A percentile compares a stretch with the other conserved stretches of the same genome.
Evolutionary conservation across 2,329 filamentous ascomycete genomes (phyloP).

Genomic region (Elsinoe ampelina): DNA sequence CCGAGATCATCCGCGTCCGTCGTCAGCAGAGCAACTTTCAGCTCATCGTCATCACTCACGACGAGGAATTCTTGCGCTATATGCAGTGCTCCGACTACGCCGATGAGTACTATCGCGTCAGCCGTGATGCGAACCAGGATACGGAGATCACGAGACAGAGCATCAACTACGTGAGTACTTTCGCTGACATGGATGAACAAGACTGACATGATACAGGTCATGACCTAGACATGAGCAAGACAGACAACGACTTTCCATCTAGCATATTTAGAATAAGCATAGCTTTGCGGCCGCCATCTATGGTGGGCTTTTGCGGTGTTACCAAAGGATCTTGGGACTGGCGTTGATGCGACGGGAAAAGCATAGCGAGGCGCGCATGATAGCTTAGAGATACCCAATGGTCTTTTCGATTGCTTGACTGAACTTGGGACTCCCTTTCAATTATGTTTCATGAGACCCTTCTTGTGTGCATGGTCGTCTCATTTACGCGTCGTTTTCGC

Average conservation of each 20-base stretch:
- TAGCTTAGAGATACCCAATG: constrained; percentile 4
- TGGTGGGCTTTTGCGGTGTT: constrained; percentile 2
- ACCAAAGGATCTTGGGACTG: neutral
- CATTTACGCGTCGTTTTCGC: constrained; percentile 6
- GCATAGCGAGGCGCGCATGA: constrained; percentile 6
- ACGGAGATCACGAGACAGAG: constrained; percentile 65
- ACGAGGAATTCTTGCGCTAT: constrained; percentile 85
- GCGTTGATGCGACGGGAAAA: neutral
- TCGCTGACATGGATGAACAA: neutral
- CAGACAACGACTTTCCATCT: neutral
- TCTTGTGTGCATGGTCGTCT: neutral
- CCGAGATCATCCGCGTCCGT: constrained; percentile 76
- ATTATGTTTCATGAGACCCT: neutral
- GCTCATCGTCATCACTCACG: constrained; percentile 96
- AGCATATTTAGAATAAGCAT: neutral
- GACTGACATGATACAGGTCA: constrained; percentile 7
- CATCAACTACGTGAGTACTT: constrained; percentile 30
- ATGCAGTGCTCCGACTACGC: constrained; percentile 94
- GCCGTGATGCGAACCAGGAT: constrained; percentile 73
- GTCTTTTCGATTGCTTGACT: constrained; percentile 8
- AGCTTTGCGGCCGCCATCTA: neutral
- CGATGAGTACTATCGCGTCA: constrained; percentile 84
- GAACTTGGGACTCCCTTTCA: neutral
- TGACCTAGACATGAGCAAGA: constrained; percentile 1
- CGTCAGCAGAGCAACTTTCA: constrained; percentile 90